phyloP scores from a whole-genome alignment of 495 filamentous ascomycete genomes.

The Lophium mytilinum region DNA sequence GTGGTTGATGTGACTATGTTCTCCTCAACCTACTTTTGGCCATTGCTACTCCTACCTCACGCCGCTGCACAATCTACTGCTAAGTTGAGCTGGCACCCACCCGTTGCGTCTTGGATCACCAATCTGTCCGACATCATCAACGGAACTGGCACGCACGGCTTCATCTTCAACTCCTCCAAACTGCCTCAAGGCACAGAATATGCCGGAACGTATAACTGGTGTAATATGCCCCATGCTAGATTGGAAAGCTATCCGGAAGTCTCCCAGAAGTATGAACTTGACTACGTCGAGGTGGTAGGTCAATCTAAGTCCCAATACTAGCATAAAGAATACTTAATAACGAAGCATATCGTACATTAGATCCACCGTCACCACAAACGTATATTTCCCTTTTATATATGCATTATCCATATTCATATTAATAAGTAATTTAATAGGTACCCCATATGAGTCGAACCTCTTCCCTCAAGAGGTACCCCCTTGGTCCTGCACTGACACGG shows the following conservation, averaged over 20 bases:
- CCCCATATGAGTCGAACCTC: conserved; percentile 58
- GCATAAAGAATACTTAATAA: background rate
- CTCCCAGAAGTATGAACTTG: conserved; percentile 43
- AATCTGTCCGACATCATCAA: conserved; percentile 44
- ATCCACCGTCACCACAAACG: conserved; percentile 69
- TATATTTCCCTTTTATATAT: too few species aligned
- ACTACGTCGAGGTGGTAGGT: conserved; percentile 59
- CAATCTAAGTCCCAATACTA: background rate
- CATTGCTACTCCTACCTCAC: conserved; percentile 7
- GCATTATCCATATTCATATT: too few species aligned
- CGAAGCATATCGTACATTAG: conserved; percentile 24
- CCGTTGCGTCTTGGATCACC: conserved; percentile 49
- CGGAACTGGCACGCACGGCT: conserved; percentile 50
- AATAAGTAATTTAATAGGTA: too few species aligned
- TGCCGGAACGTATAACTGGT: conserved; percentile 57
- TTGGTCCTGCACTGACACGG: conserved; percentile 58
- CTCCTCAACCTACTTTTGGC: conserved; percentile 1
- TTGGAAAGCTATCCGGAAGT: conserved; percentile 46
- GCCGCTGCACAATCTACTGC: background rate
- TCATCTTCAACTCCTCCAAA: conserved; percentile 53
- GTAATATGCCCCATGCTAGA: conserved; percentile 70
- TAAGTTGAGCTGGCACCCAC: conserved; percentile 51
- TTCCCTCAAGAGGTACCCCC: conserved; percentile 56
- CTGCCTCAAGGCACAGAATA: conserved; percentile 39
- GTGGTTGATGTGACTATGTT: conserved; percentile 4